Conservation (phyloP, 805 yeast genomes). For the Yueomyces sinensis region DNA sequence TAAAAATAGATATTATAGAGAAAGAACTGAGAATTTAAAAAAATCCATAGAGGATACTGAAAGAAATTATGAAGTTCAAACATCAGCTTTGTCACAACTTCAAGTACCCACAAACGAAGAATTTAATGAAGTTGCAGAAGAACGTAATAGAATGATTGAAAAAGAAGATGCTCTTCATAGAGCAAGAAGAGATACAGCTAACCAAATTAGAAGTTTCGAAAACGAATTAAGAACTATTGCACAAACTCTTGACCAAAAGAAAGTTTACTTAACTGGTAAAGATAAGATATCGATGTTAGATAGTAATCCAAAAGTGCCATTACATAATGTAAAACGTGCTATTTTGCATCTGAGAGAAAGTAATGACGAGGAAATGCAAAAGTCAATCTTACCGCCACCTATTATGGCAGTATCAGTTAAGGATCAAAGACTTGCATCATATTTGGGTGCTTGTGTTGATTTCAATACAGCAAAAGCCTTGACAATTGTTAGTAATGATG, state of each 20-base stretch:
- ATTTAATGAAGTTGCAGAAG: constrained; percentile 6
- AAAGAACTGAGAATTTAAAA: constrained; percentile 11
- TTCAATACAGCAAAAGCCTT: constrained; percentile 44
- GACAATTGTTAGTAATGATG: constrained; percentile 40
- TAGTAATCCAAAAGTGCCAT: constrained; percentile 15
- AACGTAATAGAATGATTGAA: constrained; percentile 15
- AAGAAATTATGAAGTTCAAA: constrained; percentile 4
- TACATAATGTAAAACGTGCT: constrained; percentile 23
- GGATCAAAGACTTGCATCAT: constrained; percentile 36
- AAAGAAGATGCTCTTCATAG: constrained; percentile 2
- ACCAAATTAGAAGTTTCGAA: constrained; percentile 23
- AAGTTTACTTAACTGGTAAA: constrained; percentile 28
- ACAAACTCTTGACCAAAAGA: constrained; percentile 23
- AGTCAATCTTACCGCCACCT: constrained; percentile 60
- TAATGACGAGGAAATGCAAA: constrained; percentile 22
- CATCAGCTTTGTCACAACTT: constrained; percentile 3
- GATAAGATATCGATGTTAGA: constrained; percentile 42
- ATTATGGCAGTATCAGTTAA: constrained; percentile 45
- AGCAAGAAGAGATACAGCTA: too few relatives aligned
- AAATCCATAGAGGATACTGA: constrained; percentile 5
- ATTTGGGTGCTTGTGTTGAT: constrained; percentile 45
- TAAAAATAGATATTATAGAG: constrained; percentile 11
- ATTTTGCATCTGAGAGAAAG: constrained; percentile 23
- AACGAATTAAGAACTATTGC: constrained; percentile 29
- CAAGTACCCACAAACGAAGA: constrained; percentile 8